phyloP scores from a whole-genome alignment of 345 rosid genomes.

The Limnanthes douglasii region DNA sequence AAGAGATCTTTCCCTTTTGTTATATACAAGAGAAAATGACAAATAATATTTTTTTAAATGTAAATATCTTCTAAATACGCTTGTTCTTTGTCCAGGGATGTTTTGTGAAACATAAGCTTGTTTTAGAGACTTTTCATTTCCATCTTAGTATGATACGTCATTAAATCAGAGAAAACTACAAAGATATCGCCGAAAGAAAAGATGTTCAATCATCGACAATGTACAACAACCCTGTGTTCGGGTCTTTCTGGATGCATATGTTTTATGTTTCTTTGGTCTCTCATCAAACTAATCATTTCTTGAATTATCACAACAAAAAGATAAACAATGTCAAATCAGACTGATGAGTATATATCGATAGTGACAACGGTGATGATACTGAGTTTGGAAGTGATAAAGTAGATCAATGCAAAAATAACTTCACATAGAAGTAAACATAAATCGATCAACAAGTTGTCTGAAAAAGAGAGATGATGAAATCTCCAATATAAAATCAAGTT shows the following conservation, averaged over 20 bases:
- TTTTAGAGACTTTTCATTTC: constrained; percentile 35
- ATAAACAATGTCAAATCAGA: neutral
- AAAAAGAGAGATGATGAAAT: too few species aligned
- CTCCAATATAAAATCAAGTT: too few species aligned
- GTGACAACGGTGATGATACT: too few species aligned
- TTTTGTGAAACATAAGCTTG: constrained; percentile 33
- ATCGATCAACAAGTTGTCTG: neutral
- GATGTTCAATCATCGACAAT: constrained; percentile 28
- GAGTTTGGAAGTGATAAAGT: neutral
- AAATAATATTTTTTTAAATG: constrained; percentile 67
- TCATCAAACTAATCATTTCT: constrained; percentile 11
- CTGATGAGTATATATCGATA: neutral
- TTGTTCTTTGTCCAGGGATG: constrained; percentile 66
- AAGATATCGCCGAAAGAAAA: constrained; percentile 16
- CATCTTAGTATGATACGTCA: constrained; percentile 71
- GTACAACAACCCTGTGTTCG: constrained; percentile 32
- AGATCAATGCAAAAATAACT: neutral
- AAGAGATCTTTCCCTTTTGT: constrained; percentile 58
- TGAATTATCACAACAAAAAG: too few species aligned
- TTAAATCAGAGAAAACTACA: constrained; percentile 49
- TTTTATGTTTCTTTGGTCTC: constrained; percentile 21
- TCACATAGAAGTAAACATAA: neutral
- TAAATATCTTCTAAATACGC: constrained; percentile 56
- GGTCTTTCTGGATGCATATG: constrained; percentile 63
- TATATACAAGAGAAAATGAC: constrained; percentile 64